These are phyloP conservation scores for Onygenales sp. DNA, from an alignment of 2,329 filamentous ascomycete species.

Conservation along the genomic window DNA sequence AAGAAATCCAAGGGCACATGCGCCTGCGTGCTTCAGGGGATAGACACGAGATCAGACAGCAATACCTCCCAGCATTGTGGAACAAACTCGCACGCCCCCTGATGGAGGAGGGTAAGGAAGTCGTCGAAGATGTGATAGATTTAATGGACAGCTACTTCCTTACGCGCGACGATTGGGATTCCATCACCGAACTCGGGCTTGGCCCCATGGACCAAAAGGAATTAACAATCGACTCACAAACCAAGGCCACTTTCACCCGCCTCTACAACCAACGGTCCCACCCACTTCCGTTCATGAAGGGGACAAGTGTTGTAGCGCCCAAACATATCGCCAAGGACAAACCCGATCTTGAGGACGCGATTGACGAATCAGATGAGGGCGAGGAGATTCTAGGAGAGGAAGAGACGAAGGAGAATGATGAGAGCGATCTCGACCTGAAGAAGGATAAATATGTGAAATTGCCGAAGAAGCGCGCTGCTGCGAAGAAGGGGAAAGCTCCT, in stretches of 20 bases:
- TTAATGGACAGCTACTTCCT: constrained; percentile 97
- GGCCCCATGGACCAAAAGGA: constrained; percentile 69
- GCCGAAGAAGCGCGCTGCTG: constrained; percentile 57
- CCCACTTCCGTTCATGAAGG: constrained; percentile 93
- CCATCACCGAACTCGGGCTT: constrained; percentile 81
- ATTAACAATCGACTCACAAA: constrained; percentile 71
- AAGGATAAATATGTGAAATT: constrained; percentile 96
- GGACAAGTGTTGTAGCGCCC: constrained; percentile 62
- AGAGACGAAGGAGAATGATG: constrained; percentile 52
- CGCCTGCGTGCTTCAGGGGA: constrained; percentile 82
- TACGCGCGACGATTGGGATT: constrained; percentile 90
- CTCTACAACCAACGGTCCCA: constrained; percentile 81
- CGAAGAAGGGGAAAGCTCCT: constrained; percentile 32
- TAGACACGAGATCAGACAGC: constrained; percentile 84
- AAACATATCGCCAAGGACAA: constrained; percentile 64
- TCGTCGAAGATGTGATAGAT: constrained; percentile 73
- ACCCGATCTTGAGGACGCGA: constrained; percentile 90
- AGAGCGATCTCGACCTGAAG: constrained; percentile 71
- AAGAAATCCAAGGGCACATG: constrained; percentile 97
- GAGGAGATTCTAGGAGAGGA: constrained; percentile 49
- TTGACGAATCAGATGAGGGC: constrained; percentile 79
- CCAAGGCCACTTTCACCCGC: constrained; percentile 83
- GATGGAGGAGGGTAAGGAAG: constrained; percentile 69
- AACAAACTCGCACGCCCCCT: constrained; percentile 65
- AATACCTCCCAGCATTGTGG: constrained; percentile 87